A percentile compares a stretch with the other conserved stretches of the same genome.
phyloP scores from a whole-genome alignment of 1,139 yeast genomes.

The Candida smagusa region DNA sequence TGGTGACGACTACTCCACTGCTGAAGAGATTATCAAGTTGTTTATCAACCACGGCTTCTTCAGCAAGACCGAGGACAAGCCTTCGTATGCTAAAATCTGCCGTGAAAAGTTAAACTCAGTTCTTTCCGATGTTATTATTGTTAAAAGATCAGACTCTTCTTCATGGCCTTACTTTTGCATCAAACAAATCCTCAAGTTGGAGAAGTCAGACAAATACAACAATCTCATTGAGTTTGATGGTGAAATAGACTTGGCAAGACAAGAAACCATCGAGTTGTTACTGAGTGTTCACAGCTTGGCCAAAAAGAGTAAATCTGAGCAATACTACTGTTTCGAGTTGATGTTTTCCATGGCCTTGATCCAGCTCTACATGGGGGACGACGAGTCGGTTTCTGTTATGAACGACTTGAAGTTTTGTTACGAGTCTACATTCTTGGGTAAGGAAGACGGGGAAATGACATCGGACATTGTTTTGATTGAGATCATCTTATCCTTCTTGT shows the following conservation, averaged over 20 bases:
- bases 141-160: conserved; percentile 38
- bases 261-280: conserved; percentile 50
- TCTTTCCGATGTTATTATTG: conserved; percentile 54
- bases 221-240: conserved; percentile 53
- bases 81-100: conserved; percentile 31
- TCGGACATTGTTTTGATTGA: conserved; percentile 71
- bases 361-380: conserved; percentile 76
- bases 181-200: conserved; percentile 25
- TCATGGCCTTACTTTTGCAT: conserved; percentile 60
- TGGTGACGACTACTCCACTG: conserved; percentile 26
- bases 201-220: conserved; percentile 19
- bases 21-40: conserved; percentile 49
- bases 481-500: conserved; percentile 68
- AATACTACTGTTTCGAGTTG: conserved; percentile 55
- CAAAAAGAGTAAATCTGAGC: conserved; percentile 17
- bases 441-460: conserved; percentile 26
- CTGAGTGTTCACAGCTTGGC: conserved; percentile 37
- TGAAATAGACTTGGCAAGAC: conserved; percentile 45
- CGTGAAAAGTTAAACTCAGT: conserved; percentile 65
- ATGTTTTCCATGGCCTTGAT: conserved; percentile 74
- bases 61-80: conserved; percentile 18
- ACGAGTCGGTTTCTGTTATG: conserved; percentile 72
- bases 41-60: conserved; percentile 60
- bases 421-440: conserved; percentile 31
- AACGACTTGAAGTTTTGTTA: conserved; percentile 66